Percentiles rank a stretch among this genome's conserved stretches.
These are phyloP conservation scores for Termitomyces sp. DNA, from an alignment of 768 basidiomycete species.

Conservation along the genomic window DNA sequence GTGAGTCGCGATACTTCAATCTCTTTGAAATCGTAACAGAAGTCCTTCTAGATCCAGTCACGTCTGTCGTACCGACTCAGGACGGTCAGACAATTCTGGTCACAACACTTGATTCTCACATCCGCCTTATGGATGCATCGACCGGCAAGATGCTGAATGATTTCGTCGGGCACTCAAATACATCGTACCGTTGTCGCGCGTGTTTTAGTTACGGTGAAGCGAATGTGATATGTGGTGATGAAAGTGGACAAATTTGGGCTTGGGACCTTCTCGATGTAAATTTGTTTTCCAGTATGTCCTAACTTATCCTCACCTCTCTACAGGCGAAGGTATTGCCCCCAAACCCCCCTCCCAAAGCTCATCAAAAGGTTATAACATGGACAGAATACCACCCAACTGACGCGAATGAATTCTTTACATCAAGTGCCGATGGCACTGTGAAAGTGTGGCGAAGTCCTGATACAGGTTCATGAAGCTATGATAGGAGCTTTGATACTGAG, in stretches of 20 bases:
- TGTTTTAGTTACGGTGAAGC: constrained; percentile 84
- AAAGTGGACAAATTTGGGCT: constrained; percentile 81
- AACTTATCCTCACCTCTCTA: not conserved
- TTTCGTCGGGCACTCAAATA: constrained; percentile 72
- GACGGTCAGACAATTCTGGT: constrained; percentile 80
- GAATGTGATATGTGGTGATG: constrained; percentile 81
- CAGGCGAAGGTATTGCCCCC: constrained; percentile 69
- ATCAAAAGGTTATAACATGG: constrained; percentile 86
- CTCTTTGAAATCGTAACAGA: not conserved
- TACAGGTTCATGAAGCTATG: constrained; percentile 3
- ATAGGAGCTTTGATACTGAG: not conserved
- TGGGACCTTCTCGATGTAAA: constrained; percentile 90
- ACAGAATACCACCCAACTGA: constrained; percentile 85
- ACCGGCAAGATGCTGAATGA: constrained; percentile 84
- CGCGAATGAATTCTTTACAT: constrained; percentile 78
- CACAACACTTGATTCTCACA: constrained; percentile 75
- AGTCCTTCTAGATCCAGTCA: constrained; percentile 68
- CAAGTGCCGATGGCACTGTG: constrained; percentile 86
- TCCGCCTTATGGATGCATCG: constrained; percentile 79
- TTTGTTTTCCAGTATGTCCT: constrained; percentile 4
- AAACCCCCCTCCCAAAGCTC: constrained; percentile 71
- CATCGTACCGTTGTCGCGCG: constrained; percentile 71
- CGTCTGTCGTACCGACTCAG: constrained; percentile 72
- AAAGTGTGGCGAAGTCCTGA: constrained; percentile 76
- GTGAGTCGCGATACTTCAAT: constrained; percentile 41